Conservation (phyloP, 2,329 filamentous ascomycete genomes). For the Dactylellina cionopaga region DNA sequence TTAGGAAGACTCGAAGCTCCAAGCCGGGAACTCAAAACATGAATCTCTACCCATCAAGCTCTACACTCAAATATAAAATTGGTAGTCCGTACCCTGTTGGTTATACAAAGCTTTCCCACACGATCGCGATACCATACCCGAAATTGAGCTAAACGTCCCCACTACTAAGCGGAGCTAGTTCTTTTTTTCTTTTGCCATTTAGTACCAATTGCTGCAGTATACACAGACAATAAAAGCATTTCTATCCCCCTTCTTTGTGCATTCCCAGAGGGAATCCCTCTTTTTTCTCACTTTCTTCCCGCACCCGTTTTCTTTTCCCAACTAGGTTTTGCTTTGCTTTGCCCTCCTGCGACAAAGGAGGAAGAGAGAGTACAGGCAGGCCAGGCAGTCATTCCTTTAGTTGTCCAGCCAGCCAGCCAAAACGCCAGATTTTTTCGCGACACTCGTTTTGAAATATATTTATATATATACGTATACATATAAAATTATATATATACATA, state of each 20-base stretch:
- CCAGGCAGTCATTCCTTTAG: constrained; percentile 34
- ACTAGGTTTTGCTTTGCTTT: no score
- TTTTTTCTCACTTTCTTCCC: constrained; percentile 16
- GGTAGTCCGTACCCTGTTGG: no score
- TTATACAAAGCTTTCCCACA: no score
- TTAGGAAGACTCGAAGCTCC: no score
- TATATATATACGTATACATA: no score
- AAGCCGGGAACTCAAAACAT: no score
- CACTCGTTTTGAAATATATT: constrained; percentile 4
- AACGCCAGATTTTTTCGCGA: background rate
- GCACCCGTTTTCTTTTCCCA: constrained; percentile 1
- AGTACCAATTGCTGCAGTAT: background rate
- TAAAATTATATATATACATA: background rate
- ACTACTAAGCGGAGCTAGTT: no score
- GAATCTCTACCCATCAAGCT: no score
- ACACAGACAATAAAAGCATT: constrained; percentile 31
- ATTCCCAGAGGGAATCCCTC: constrained; percentile 28
- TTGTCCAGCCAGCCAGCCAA: constrained; percentile 6
- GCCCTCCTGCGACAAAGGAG: background rate
- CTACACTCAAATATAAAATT: no score
- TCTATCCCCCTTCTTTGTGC: constrained; percentile 5
- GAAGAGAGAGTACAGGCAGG: background rate
- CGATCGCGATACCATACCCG: no score
- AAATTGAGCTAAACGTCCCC: no score
- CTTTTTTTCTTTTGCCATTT: no score